Evolutionary conservation across 2,329 filamentous ascomycete species (phyloP).

Genomic region (Fusarium buxicola): DNA sequence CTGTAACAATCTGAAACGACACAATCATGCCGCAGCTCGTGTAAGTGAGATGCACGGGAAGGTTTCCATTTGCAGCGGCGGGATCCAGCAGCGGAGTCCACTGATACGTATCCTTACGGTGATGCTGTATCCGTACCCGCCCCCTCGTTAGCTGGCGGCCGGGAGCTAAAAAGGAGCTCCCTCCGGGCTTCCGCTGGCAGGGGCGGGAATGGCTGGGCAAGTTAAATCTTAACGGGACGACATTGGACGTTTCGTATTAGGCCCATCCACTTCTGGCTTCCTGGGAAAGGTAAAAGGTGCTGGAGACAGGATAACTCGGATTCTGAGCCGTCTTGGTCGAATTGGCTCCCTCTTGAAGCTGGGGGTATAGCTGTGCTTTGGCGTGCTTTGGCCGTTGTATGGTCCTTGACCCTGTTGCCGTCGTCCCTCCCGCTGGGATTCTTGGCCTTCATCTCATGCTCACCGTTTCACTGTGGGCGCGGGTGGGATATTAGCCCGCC

Average conservation of each 20-base stretch:
- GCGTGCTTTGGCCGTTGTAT: conserved; percentile 13
- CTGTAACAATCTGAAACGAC: conserved; percentile 2
- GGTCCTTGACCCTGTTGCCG: conserved; percentile 17
- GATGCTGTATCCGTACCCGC: too few relatives aligned
- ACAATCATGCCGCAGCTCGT: too few relatives aligned
- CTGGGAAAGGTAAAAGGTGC: neutral
- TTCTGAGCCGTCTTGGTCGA: conserved; percentile 4
- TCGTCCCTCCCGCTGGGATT: conserved; percentile 7
- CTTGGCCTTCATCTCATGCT: conserved; percentile 22
- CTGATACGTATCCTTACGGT: too few relatives aligned
- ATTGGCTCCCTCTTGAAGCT: conserved; percentile 27
- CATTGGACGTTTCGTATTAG: conserved; percentile 7
- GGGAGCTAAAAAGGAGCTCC: conserved; percentile 32
- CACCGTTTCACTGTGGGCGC: conserved; percentile 24
- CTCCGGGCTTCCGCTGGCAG: conserved; percentile 12
- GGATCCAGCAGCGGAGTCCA: too few relatives aligned
- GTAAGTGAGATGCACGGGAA: too few relatives aligned
- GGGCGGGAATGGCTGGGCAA: conserved; percentile 26
- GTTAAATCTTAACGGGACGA: conserved; percentile 19
- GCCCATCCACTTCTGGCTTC: conserved; percentile 3
- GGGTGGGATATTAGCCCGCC: conserved; percentile 28
- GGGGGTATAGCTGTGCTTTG: neutral
- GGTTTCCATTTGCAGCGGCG: too few relatives aligned
- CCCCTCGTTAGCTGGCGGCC: neutral
- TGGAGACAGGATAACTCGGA: too few relatives aligned